phyloP scores from a whole-genome alignment of 805 yeast species.

The Torulaspora indica region DNA sequence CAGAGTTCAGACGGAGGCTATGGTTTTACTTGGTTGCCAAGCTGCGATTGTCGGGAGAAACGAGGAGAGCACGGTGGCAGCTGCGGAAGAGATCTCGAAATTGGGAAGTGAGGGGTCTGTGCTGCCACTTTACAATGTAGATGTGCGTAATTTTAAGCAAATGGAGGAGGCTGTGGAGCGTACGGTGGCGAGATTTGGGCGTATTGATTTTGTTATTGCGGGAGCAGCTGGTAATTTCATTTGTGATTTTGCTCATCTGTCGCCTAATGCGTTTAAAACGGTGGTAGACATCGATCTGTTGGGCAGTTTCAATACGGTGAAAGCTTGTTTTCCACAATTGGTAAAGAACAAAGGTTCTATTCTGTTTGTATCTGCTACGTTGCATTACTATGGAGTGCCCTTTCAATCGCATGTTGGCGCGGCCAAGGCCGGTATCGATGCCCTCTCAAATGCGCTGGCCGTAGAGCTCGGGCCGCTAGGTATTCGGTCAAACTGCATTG shows the following conservation, averaged over 20 bases:
- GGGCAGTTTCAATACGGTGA: slow-evolving; percentile 86
- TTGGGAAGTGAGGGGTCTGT: slow-evolving; percentile 55
- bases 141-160: slow-evolving; percentile 68
- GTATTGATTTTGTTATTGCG: slow-evolving; percentile 81
- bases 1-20: slow-evolving; percentile 80
- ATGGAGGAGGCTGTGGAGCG: slow-evolving; percentile 57
- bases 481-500: slow-evolving; percentile 74
- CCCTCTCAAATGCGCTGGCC: slow-evolving; percentile 75
- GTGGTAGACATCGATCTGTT: slow-evolving; percentile 82
- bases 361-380: slow-evolving; percentile 79
- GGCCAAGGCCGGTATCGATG: slow-evolving; percentile 94
- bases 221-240: slow-evolving; percentile 97
- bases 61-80: slow-evolving; percentile 55
- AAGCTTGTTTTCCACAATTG: slow-evolving; percentile 69
- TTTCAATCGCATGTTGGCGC: slow-evolving; percentile 89
- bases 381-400: slow-evolving; percentile 86
- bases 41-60: slow-evolving; percentile 85
- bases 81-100: slow-evolving; percentile 59
- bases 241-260: slow-evolving; percentile 69
- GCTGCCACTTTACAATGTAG: slow-evolving; percentile 65
- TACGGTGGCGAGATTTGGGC: slow-evolving; percentile 66
- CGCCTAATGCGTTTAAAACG: slow-evolving; percentile 82
- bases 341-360: slow-evolving; percentile 63
- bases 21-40: slow-evolving; percentile 78
- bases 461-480: slow-evolving; percentile 92